phyloP scores from a whole-genome alignment of 768 basidiomycete genomes.

The Hirschioporus abietinus region DNA sequence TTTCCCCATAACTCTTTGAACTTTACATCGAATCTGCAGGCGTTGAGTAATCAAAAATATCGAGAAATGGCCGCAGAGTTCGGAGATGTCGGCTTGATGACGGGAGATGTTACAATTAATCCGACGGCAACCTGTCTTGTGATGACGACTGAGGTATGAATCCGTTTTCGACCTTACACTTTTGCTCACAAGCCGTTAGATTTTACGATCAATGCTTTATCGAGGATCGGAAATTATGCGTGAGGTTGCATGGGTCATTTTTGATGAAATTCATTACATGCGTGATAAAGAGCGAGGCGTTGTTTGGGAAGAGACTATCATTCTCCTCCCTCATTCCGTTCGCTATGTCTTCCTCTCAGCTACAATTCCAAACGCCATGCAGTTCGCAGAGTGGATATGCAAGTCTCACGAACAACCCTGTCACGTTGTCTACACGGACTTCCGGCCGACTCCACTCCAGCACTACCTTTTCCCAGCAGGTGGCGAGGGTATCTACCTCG shows the following conservation, averaged over 20 bases:
- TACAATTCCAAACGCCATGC: slow-evolving; percentile 99
- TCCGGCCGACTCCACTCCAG: slow-evolving; percentile 95
- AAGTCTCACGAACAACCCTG: slow-evolving; percentile 97
- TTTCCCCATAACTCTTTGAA: not conserved
- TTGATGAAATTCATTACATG: slow-evolving; percentile 99
- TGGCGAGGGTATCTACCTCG: slow-evolving; percentile 94
- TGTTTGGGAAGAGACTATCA: slow-evolving; percentile 99
- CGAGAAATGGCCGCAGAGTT: slow-evolving; percentile 97
- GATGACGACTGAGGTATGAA: slow-evolving; percentile 93
- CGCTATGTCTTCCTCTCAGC: slow-evolving; percentile 98
- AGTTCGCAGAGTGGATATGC: slow-evolving; percentile 99
- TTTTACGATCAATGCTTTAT: slow-evolving; percentile 97
- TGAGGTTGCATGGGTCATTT: slow-evolving; percentile 99
- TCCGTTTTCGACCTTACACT: not conserved
- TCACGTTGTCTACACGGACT: slow-evolving; percentile 99
- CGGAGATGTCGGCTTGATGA: slow-evolving; percentile 98
- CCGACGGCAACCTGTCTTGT: slow-evolving; percentile 95
- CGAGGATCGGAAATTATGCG: slow-evolving; percentile 99
- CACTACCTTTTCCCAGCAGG: slow-evolving; percentile 98
- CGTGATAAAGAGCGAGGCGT: slow-evolving; percentile 98
- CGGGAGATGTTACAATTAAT: slow-evolving; percentile 98
- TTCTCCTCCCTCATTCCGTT: slow-evolving; percentile 91
- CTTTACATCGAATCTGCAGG: slow-evolving; percentile 43
- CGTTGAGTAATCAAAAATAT: slow-evolving; percentile 97
- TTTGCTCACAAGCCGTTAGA: slow-evolving; percentile 40